phyloP scores from a whole-genome alignment of 805 yeast genomes.

The Ascoidea asiatica region DNA sequence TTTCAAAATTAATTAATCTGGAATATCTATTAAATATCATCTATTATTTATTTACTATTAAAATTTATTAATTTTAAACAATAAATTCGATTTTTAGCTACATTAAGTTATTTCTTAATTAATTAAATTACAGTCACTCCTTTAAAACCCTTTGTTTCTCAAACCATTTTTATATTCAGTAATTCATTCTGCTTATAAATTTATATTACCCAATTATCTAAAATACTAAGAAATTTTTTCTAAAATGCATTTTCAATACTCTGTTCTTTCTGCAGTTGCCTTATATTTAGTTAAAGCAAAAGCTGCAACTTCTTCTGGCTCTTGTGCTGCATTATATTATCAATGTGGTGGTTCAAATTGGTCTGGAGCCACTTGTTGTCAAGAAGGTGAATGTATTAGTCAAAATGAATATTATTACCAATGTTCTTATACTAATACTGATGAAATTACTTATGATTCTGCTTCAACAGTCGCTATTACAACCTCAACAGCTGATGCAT shows the following conservation, averaged over 20 bases:
- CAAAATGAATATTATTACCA: constrained; percentile 16
- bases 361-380: constrained; percentile 13
- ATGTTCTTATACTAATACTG: constrained; percentile 9
- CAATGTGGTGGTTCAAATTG: constrained; percentile 15
- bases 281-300: not conserved
- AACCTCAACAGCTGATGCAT: not conserved
- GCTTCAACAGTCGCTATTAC: not conserved
- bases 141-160: not conserved
- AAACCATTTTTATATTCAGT: not conserved
- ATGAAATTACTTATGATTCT: not conserved
- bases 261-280: not conserved
- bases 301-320: constrained; percentile 1
- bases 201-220: not conserved
- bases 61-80: too few species aligned
- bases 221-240: not conserved
- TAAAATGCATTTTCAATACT: too few species aligned
- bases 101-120: too few species aligned
- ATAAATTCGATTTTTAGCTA: too few species aligned
- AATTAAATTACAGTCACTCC: not conserved
- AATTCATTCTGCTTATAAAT: too few species aligned
- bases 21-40: too few species aligned
- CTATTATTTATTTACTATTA: too few species aligned
- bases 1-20: too few species aligned
- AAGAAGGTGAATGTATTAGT: constrained; percentile 13
- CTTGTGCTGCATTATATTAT: constrained; percentile 9